Percentiles rank a stretch among this genome's conserved stretches.
Evolutionary conservation across 768 basidiomycete genomes (phyloP).

Genomic region (Suillus alpinus): DNA sequence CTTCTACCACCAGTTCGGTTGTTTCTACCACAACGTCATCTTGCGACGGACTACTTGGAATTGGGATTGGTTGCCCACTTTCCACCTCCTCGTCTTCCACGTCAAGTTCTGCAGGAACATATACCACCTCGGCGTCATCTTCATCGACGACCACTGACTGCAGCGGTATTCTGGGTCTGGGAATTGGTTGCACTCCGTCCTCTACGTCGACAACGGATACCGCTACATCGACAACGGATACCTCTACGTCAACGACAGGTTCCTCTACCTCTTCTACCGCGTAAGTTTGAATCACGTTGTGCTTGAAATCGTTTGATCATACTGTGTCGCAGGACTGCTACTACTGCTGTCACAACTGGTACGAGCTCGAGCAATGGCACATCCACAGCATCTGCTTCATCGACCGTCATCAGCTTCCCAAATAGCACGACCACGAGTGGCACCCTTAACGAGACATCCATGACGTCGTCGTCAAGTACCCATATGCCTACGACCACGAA

Average conservation of each 20-base stretch:
- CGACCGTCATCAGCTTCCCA: constrained; percentile 33
- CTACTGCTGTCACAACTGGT: background rate
- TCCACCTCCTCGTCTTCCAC: constrained; percentile 6
- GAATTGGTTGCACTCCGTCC: constrained; percentile 5
- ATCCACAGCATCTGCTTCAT: constrained; percentile 9
- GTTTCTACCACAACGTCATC: constrained; percentile 4
- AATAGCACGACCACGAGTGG: constrained; percentile 11
- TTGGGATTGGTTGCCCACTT: constrained; percentile 9
- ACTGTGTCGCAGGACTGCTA: background rate
- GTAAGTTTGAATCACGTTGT: background rate
- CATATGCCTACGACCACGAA: constrained; percentile 17
- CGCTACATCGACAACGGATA: background rate
- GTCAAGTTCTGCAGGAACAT: constrained; percentile 5
- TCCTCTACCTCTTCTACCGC: background rate
- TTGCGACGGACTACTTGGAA: constrained; percentile 13
- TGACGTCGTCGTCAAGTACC: constrained; percentile 14
- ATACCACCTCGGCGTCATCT: background rate
- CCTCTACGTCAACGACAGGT: background rate
- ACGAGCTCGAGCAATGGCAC: constrained; percentile 1
- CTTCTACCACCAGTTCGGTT: background rate
- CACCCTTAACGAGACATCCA: constrained; percentile 3
- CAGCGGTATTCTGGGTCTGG: constrained; percentile 9
- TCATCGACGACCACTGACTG: constrained; percentile 2
- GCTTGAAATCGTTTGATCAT: background rate
- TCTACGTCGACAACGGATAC: background rate